phyloP scores from a whole-genome alignment of 2,329 filamentous ascomycete genomes.

The Magnaporthiopsis poae region DNA sequence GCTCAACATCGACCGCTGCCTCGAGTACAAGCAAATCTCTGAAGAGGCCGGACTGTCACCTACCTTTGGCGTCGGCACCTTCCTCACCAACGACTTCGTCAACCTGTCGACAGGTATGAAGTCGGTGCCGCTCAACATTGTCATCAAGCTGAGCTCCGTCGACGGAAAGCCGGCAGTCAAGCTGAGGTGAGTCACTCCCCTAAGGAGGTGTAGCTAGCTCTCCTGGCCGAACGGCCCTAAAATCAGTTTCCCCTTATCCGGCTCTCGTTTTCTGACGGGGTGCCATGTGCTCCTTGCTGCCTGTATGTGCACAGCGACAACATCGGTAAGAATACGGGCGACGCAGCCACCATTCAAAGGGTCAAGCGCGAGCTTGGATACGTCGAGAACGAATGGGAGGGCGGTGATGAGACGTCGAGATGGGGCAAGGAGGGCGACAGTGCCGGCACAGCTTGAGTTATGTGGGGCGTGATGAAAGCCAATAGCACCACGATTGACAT shows the following conservation, averaged over 20 bases:
- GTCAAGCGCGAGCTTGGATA: slow-evolving; percentile 85
- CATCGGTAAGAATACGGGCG: slow-evolving; percentile 85
- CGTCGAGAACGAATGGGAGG: slow-evolving; percentile 71
- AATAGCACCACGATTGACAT: no score
- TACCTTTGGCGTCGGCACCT: slow-evolving; percentile 90
- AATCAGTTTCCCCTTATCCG: no score
- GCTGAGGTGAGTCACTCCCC: slow-evolving; percentile 47
- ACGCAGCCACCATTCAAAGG: slow-evolving; percentile 63
- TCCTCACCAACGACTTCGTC: slow-evolving; percentile 88
- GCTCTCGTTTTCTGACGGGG: neutral
- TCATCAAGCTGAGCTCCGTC: slow-evolving; percentile 89
- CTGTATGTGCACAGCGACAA: slow-evolving; percentile 49
- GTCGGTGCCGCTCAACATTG: slow-evolving; percentile 87
- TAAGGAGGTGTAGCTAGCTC: neutral
- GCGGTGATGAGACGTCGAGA: slow-evolving; percentile 71
- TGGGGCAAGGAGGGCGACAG: slow-evolving; percentile 52
- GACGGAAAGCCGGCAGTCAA: slow-evolving; percentile 76
- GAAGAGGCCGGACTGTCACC: slow-evolving; percentile 73
- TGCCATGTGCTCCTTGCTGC: neutral
- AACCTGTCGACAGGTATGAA: slow-evolving; percentile 64
- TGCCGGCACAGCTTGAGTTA: neutral
- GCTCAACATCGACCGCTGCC: slow-evolving; percentile 77
- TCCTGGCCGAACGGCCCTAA: no score
- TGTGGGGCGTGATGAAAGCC: neutral
- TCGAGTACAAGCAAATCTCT: slow-evolving; percentile 78